Base-by-base conservation (phyloP, 2,329 filamentous ascomycete genomes). In the Colletotrichum spaethianum region DNA sequence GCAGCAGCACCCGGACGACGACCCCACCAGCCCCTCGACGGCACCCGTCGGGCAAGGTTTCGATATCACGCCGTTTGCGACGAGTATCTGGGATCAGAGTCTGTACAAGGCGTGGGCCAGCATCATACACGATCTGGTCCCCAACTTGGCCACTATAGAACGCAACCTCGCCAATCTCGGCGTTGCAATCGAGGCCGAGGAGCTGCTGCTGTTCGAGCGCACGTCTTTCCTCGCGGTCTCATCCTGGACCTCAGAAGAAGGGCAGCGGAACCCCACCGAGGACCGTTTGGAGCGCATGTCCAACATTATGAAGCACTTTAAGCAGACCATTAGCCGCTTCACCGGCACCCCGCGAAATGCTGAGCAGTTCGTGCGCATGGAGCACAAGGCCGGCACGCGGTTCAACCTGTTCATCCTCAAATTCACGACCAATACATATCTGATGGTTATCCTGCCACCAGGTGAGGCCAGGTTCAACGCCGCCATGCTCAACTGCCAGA, bases 231-330 rank as follows among this genome's bases (percentile, higher is more conserved):
- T 99, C 0, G 97, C 96, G 64, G 95, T 99, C n/a, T 97, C 95
- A 0, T 94, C 93, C 70, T 96, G 97, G 84, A 94, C 94, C 6
- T 93, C 93, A 1, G 87, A 90, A 23, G 88, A 92, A 73, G 95
- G 95, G 55, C 87, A 89, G 44, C 83, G 90, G 62, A 99, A 99
- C 80, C 96, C 96, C 1, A 97, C 94, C 74, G 93, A 93, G 62
- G 96, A 99, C 83, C 93, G 96, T 3, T 95, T 98, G 77, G 96
- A 99, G 86, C 93, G 89, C 76, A 93, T 99, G 79, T 96, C 93
- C 74, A 98, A 98, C 82, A 98, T 99, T 79, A 93, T 99, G 84
- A 99, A 99, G 85, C 95, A 96, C 71, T 98, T 98, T 86, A 99
- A 98, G 86, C 96, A 98, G 84, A 90, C 86, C 74, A 89, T 90